Percentiles rank a stretch among this genome's conserved stretches.
Conservation (phyloP, 1,284 basidiomycete genomes). For the Sparassis latifolia region DNA sequence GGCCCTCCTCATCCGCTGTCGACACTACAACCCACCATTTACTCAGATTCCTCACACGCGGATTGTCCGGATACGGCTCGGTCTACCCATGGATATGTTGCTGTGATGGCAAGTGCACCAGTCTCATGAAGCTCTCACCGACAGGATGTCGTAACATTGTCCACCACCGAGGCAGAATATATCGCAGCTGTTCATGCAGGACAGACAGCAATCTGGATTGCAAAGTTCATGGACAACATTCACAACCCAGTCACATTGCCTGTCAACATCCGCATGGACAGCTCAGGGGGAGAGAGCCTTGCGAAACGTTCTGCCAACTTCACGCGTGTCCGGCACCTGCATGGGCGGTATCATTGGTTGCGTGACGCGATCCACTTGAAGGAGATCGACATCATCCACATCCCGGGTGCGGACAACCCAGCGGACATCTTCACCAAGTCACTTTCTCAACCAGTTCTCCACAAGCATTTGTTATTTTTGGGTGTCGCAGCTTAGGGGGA, state of each 20-base stretch:
- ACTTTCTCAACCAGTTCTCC: not conserved
- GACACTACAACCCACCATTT: slow-evolving; percentile 20
- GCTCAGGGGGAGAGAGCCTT: not conserved
- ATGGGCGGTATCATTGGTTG: slow-evolving; percentile 5
- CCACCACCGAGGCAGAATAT: slow-evolving; percentile 25
- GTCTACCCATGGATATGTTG: slow-evolving; percentile 27
- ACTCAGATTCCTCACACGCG: slow-evolving; percentile 26
- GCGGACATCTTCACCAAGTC: not conserved
- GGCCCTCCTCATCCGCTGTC: not conserved
- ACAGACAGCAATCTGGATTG: not conserved
- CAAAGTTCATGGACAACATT: not conserved
- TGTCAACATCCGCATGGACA: not conserved
- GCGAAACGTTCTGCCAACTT: not conserved
- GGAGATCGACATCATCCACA: not conserved
- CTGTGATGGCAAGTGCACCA: slow-evolving; percentile 23
- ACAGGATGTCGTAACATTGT: not conserved
- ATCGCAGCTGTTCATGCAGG: not conserved
- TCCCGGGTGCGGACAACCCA: not conserved
- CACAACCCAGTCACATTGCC: not conserved
- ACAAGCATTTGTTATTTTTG: not conserved
- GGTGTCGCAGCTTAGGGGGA: slow-evolving; percentile 1
- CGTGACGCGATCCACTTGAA: not conserved
- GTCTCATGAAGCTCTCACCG: slow-evolving; percentile 26
- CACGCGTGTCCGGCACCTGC: slow-evolving; percentile 1
- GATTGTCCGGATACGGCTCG: slow-evolving; percentile 5